Evolutionary conservation across 192 early-diverging fungal genomes (phyloP).

Genomic region (Helicostylum pulchrum): DNA sequence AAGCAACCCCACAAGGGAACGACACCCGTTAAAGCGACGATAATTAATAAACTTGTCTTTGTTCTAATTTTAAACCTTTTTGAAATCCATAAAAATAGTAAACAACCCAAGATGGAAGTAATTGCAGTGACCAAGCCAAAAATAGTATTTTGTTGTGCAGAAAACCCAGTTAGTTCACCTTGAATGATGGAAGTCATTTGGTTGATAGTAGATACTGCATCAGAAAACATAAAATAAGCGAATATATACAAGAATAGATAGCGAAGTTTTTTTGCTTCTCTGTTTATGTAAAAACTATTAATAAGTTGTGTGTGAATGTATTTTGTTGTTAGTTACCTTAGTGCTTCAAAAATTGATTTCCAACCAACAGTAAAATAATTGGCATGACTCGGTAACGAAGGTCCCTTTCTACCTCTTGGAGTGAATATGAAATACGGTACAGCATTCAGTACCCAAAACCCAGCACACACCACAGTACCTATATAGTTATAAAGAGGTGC

Average conservation of each 20-base stretch:
- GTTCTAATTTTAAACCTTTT: slow-evolving; percentile 34
- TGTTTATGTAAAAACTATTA: background rate
- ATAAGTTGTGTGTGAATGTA: too few species aligned
- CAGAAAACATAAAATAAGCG: slow-evolving; percentile 39
- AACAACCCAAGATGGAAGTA: slow-evolving; percentile 38
- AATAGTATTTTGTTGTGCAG: slow-evolving; percentile 24
- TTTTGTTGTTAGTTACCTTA: background rate
- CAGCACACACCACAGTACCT: slow-evolving; percentile 31
- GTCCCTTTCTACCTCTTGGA: slow-evolving; percentile 36
- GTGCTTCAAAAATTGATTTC: slow-evolving; percentile 4
- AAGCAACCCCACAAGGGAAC: slow-evolving; percentile 39
- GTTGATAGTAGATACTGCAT: slow-evolving; percentile 34
- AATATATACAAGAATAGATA: slow-evolving; percentile 39
- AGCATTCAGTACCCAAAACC: slow-evolving; percentile 37
- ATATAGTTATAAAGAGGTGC: slow-evolving; percentile 13
- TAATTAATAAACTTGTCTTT: slow-evolving; percentile 38
- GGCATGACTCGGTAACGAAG: slow-evolving; percentile 33
- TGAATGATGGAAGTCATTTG: slow-evolving; percentile 34
- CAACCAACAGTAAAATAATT: slow-evolving; percentile 36
- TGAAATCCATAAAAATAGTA: slow-evolving; percentile 36
- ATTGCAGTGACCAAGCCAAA: slow-evolving; percentile 33
- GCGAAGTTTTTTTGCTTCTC: slow-evolving; percentile 32
- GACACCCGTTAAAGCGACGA: slow-evolving; percentile 32
- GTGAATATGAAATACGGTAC: slow-evolving; percentile 39
- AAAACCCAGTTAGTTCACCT: slow-evolving; percentile 25